A percentile compares a stretch with the other conserved stretches of the same genome.
phyloP scores from a whole-genome alignment of 306 rosid species.

The Dryas octopetala region DNA sequence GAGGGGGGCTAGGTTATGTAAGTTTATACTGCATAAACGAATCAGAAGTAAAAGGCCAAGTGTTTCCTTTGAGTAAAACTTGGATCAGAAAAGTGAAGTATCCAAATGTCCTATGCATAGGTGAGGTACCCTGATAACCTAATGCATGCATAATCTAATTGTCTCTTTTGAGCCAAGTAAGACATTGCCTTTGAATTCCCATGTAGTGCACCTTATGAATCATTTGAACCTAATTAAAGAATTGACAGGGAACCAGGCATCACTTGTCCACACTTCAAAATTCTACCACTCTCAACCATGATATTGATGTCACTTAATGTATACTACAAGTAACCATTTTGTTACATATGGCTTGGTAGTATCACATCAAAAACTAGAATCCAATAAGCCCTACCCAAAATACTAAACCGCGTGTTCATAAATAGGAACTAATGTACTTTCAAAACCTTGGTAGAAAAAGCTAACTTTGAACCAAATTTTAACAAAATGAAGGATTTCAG shows the following conservation, averaged over 20 bases:
- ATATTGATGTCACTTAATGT: not conserved
- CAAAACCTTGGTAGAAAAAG: not conserved
- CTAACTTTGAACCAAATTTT: not conserved
- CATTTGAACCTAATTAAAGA: not conserved
- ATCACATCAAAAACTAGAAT: not conserved
- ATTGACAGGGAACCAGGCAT: not conserved
- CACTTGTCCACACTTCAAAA: conserved; percentile 1
- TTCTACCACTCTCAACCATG: not conserved
- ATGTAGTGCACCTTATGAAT: not conserved
- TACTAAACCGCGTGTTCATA: not conserved
- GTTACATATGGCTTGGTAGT: not conserved
- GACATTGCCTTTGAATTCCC: conserved; percentile 3
- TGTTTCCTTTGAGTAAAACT: not conserved
- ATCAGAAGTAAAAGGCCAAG: not conserved
- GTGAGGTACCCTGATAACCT: not conserved
- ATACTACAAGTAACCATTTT: not conserved
- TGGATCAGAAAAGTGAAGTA: not conserved
- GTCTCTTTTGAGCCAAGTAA: not conserved
- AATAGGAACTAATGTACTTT: not conserved
- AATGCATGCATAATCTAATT: not conserved
- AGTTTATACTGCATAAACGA: not conserved
- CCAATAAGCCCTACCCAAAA: not conserved
- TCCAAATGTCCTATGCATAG: not conserved
- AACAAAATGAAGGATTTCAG: not conserved
- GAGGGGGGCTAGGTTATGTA: not conserved